Evolutionary conservation across 2,329 filamentous ascomycete species (phyloP), one percentile per base, ranked within the genome.

Genomic region (Neopestalotiopsis rosae): DNA sequence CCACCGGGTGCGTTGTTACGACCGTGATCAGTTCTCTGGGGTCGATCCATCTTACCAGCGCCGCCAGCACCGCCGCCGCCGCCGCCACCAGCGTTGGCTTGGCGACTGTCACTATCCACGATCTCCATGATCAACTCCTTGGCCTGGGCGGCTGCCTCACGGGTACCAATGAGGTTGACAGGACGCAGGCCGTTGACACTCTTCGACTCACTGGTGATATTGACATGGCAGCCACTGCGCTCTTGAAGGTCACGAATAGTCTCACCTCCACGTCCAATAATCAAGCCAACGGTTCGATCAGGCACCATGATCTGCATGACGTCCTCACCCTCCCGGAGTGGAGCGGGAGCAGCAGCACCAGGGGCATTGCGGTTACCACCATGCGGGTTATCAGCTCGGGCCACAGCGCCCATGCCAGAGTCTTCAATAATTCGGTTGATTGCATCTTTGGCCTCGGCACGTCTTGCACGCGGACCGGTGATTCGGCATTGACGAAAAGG

Each of bases 251-350:
- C 94, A 76, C 94, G 91, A 76, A 97, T 97, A 1, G 94, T 97
- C 82, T 97, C 94, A 69, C 94, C 94, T 56, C 94, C 94, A 73
- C 94, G 92, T n/a, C 94, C 94, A 77, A 97, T 97, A 74, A 97
- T 97, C 61, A 97, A 85, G 65, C 94, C 94, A 70, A 97, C 94
- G 9, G 94, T 97, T 76, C 94, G 91, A 81, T 97, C 94, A 61
- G 94, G 94, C 20, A 97, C 94, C 93, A 97, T 96, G 76, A 97
- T 97, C 81, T 97, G 94, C 78, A 94, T 90, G 77, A 91, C 93
- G 74, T 95, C 92, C 79, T 97, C 94, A 69, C 92, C 93, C 69
- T 95, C 93, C 70, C 91, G 89, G 69, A 93, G 84, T 58, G 88
- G 86, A 24, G 66, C 70, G 12, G 73, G 71, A 59, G 69, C 69